Conservation (phyloP, 306 rosid species). For the Vigna trinervia region DNA sequence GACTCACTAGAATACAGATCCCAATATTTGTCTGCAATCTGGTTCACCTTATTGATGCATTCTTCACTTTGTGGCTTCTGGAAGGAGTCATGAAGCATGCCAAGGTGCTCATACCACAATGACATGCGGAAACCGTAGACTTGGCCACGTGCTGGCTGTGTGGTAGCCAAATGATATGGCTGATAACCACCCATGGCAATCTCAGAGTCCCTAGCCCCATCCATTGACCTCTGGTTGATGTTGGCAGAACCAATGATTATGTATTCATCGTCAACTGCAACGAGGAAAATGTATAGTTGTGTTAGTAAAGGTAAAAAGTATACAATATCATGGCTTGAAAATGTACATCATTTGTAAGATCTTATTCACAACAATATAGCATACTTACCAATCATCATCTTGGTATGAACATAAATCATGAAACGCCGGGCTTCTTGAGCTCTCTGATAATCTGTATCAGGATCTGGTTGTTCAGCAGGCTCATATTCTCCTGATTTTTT, state of each 20-base stretch:
- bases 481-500: conserved; percentile 71
- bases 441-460: conserved; percentile 62
- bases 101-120: conserved; percentile 79
- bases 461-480: conserved; percentile 66
- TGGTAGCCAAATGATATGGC: conserved; percentile 61
- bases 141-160: conserved; percentile 72
- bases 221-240: conserved; percentile 87
- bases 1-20: conserved; percentile 64
- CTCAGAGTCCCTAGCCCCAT: conserved; percentile 77
- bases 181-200: conserved; percentile 80
- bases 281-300: background rate
- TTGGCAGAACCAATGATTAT: conserved; percentile 80
- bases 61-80: conserved; percentile 59
- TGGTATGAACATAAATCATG: conserved; percentile 82
- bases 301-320: background rate
- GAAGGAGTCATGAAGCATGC: conserved; percentile 67
- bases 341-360: conserved; percentile 1
- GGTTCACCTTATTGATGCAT: conserved; percentile 64
- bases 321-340: background rate
- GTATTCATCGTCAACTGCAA: conserved; percentile 79
- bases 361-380: conserved; percentile 16
- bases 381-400: conserved; percentile 77
- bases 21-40: conserved; percentile 76
- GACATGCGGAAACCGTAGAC: conserved; percentile 75
- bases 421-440: conserved; percentile 74